These are phyloP conservation scores for Orbilia quercus DNA, from an alignment of 2,329 filamentous ascomycete genomes.

Conservation along the genomic window DNA sequence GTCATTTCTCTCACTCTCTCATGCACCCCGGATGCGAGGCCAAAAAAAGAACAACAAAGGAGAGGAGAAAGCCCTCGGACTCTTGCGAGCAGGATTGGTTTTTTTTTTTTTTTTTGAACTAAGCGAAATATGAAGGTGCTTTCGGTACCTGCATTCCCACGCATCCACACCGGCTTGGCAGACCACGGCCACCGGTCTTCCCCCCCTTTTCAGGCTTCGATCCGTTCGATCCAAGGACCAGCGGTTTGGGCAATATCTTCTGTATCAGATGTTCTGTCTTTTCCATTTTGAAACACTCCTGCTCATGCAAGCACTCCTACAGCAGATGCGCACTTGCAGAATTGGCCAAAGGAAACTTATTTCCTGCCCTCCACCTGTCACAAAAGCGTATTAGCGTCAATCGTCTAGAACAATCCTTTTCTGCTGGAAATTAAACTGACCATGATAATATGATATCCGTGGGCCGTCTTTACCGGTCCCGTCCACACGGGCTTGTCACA, in stretches of 20 bases:
- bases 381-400: constrained; percentile 28
- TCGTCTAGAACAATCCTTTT: constrained; percentile 3
- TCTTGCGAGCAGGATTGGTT: background rate
- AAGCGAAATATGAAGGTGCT: constrained; percentile 54
- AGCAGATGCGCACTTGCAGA: background rate
- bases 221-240: constrained; percentile 16
- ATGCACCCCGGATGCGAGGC: constrained; percentile 12
- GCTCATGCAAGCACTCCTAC: constrained; percentile 18
- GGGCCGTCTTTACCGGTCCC: constrained; percentile 58
- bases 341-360: constrained; percentile 14
- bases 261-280: constrained; percentile 24
- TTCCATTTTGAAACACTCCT: constrained; percentile 32
- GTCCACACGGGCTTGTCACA: constrained; percentile 59
- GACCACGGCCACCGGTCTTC: constrained; percentile 15
- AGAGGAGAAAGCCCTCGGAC: background rate
- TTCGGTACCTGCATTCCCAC: constrained; percentile 50
- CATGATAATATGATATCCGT: constrained; percentile 58
- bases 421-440: constrained; percentile 23
- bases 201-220: constrained; percentile 4
- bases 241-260: constrained; percentile 34
- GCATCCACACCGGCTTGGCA: constrained; percentile 54
- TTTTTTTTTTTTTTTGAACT: constrained; percentile 26
- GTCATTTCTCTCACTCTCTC: background rate
- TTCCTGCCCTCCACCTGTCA: constrained; percentile 54
- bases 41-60: constrained; percentile 15